phyloP scores from a whole-genome alignment of 1,284 basidiomycete genomes.

The Cerioporus squamosus region DNA sequence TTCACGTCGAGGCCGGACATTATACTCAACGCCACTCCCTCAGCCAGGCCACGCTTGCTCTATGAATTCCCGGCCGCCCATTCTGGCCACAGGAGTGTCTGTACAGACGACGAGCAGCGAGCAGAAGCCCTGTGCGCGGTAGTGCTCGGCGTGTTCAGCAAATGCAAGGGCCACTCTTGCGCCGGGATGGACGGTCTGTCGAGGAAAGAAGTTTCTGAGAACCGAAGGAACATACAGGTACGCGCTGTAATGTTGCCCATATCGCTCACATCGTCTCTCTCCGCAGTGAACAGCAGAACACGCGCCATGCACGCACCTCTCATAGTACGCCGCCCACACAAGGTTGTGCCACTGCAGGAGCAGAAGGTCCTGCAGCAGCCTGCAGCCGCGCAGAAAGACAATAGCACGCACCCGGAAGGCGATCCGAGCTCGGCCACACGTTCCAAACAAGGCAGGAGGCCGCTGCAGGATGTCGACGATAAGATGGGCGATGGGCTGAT shows the following conservation, averaged over 20 bases:
- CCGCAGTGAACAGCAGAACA: conserved; percentile 8
- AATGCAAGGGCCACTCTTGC: no score
- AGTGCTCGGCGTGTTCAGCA: no score
- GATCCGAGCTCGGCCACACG: conserved; percentile 8
- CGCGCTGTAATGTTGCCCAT: neutral
- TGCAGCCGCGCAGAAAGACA: conserved; percentile 12
- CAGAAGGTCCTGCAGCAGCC: conserved; percentile 8
- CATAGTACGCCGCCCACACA: conserved; percentile 9
- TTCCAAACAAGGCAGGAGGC: neutral
- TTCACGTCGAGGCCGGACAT: conserved; percentile 14
- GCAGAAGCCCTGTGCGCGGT: no score
- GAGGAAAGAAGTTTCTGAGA: conserved; percentile 3
- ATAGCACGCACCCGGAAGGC: conserved; percentile 16
- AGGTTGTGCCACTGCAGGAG: conserved; percentile 17
- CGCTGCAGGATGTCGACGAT: conserved; percentile 6
- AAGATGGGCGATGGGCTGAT: conserved; percentile 7
- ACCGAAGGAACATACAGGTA: neutral
- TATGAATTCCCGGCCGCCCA: neutral
- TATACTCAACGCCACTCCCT: conserved; percentile 2
- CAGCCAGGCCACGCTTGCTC: conserved; percentile 3
- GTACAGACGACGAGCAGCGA: neutral
- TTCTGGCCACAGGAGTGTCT: neutral
- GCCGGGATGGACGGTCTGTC: neutral
- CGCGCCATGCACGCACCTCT: conserved; percentile 13
- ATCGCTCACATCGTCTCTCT: neutral